Evolutionary conservation across 202 grass and related monocot species (phyloP).

Genomic region (Setaria italica): DNA sequence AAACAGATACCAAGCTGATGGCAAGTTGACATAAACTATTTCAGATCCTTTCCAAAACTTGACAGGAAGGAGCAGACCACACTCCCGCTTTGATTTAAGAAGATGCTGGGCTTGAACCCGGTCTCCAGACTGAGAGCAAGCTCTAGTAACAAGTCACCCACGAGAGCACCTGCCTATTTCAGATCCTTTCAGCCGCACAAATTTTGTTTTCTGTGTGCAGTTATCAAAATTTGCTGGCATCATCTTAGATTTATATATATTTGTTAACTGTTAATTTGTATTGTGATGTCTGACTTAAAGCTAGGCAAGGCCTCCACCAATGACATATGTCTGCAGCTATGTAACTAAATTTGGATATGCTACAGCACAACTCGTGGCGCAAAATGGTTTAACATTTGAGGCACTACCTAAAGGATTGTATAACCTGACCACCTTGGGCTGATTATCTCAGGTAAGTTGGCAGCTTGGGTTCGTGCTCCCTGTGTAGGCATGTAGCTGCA

Average conservation of each 20-base stretch:
- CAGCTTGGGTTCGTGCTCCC: neutral
- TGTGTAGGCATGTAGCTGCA: neutral
- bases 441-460: neutral
- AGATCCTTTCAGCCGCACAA: neutral
- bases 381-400: no score
- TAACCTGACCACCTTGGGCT: no score
- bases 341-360: neutral
- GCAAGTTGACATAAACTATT: neutral
- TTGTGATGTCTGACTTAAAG: neutral
- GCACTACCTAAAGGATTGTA: neutral
- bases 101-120: no score
- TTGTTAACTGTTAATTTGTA: neutral
- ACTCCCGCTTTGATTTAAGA: no score
- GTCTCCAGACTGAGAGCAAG: no score
- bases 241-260: neutral
- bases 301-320: neutral
- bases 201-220: slow-evolving; percentile 9
- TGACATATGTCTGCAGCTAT: neutral
- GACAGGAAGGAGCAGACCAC: no score
- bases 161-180: no score
- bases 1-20: neutral
- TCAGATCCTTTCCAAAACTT: neutral
- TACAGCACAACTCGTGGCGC: neutral
- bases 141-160: no score
- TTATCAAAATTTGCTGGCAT: neutral